These are phyloP conservation scores for Teratosphaeria nubilosa DNA, from an alignment of 2,329 filamentous ascomycete species.

Conservation along the genomic window DNA sequence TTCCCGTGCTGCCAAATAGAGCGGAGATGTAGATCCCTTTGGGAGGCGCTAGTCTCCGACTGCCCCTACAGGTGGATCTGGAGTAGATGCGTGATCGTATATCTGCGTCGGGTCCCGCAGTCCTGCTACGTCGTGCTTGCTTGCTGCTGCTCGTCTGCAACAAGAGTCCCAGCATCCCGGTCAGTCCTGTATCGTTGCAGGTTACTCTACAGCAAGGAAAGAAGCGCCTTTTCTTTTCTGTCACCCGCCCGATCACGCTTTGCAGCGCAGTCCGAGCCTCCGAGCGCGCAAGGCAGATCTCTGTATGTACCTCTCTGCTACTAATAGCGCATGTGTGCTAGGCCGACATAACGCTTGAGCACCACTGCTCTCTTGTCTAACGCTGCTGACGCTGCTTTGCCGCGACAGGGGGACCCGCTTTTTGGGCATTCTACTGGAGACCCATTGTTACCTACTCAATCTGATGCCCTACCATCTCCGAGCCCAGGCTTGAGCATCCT, in stretches of 20 bases:
- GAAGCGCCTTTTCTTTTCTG: constrained; percentile 17
- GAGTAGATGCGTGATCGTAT: constrained; percentile 3
- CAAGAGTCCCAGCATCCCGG: constrained; percentile 6
- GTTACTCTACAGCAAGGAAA: constrained; percentile 27
- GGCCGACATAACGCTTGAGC: constrained; percentile 3
- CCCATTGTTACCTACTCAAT: constrained; percentile 5
- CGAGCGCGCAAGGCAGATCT: constrained; percentile 15
- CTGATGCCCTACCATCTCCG: constrained; percentile 5
- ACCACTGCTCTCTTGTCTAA: not conserved
- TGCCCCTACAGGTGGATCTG: constrained; percentile 1
- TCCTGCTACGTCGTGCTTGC: not conserved
- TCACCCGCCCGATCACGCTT: constrained; percentile 7
- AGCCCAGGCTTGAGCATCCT: constrained; percentile 2
- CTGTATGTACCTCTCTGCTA: not conserved
- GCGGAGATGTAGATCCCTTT: not conserved
- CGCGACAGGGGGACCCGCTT: not conserved
- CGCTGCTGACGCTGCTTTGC: not conserved
- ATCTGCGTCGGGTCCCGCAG: constrained; percentile 2
- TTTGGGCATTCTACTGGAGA: not conserved
- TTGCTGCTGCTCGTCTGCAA: constrained; percentile 1
- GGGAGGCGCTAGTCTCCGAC: not conserved
- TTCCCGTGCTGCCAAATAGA: not conserved
- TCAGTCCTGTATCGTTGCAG: constrained; percentile 2
- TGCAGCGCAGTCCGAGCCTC: constrained; percentile 18
- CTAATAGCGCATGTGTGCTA: constrained; percentile 4